Base-by-base conservation (phyloP, 441 rosid genomes). In the Erysimum pusillum region DNA sequence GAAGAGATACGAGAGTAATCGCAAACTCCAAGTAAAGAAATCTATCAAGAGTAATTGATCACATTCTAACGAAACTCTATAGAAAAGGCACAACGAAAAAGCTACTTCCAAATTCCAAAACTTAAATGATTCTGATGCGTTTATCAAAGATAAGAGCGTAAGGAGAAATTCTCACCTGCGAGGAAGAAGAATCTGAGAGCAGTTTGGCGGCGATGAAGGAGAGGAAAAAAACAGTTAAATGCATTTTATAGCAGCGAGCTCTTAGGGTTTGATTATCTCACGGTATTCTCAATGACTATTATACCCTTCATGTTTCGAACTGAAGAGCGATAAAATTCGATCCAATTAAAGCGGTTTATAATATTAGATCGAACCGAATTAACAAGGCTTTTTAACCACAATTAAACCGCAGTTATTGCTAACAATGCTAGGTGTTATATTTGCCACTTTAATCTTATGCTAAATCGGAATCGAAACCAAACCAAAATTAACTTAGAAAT, bases 191-290 rank as follows among this genome's bases (percentile, higher is more conserved):
- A 59, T 31, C 62, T 38, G 42, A 67, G 42, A 10, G 34, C 62
- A 28, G 48, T 76, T 12, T 49, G 63, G 39, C 74, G 79, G 79
- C 79, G 74, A 67, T 17, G 11, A 32, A 59, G 57, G 6, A 12
- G 5, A 53, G 5, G 0, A 0, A 4, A 1, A 36, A 10, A 12
- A 39, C 41, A 17, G 54, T 28, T 28, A 31, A 25, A 17, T 17
- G 13, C 0, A 2, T 12, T 66, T 49, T 67, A 41, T 68, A 60
- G 53, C 42, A 6, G 42, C 10, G 39, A 52, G 51, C 32, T 32
- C 39, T 61, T 76, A 76, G 79, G 79, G 69, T 53, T 75, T 36
- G 68, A 53, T 59, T 61, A 7, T 67, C 12, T 49, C n/a, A 6
- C 11, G 17, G 39, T 2, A 7, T n/a, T 6, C 6, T 10, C 35